Base-by-base conservation (phyloP, 2,329 filamentous ascomycete species). In the Fusarium ramigenum region DNA sequence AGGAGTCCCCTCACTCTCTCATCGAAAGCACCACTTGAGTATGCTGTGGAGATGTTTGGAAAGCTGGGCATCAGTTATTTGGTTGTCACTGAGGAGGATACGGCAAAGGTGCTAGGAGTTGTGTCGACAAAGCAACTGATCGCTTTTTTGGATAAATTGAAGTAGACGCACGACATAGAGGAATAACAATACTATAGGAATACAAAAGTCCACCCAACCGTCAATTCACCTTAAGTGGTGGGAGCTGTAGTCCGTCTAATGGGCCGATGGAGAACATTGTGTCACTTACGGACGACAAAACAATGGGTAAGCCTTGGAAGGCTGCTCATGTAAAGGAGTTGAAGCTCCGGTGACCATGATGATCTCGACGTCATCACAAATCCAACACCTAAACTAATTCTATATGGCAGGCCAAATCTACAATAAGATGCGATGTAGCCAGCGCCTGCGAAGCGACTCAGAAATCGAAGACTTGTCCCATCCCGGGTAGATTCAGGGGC, bases 311-410 rank as follows among this genome's bases (percentile, higher is more conserved):
- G 34, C 34, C 8, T 7, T 36, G 4, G 15, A 36, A 34, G 15
- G 34, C 3, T 16, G 34, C 34, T 36, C 8, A 8, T 9, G 7
- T 9, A 1, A 79, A 83, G 0, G 83, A 87, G 43, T 84, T 83
- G 4, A 85, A 82, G 32, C 83, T 88, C 40, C 79, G 78, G 4
- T 80, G 1, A 73, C 83, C 7, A 79, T 85, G 63, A 75, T 87
- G n/a, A 69, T 74, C 1, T 46, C 87, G 5, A 78, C 84, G 0
- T 76, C 78, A 3, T 78, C 80, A 0, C 74, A 81, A 11, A 87
- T 84, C 73, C 84, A 0, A 84, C 87, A 67, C 72, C 78, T 2
- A 87, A 88, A 72, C 84, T 84, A 1, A 85, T 14, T 32, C 30
- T 32, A 32, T 32, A 32, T 14, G 4, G 32, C 32, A 14, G 12